Evolutionary conservation across 768 basidiomycete species (phyloP).

Genomic region (Lentinula aciculospora): DNA sequence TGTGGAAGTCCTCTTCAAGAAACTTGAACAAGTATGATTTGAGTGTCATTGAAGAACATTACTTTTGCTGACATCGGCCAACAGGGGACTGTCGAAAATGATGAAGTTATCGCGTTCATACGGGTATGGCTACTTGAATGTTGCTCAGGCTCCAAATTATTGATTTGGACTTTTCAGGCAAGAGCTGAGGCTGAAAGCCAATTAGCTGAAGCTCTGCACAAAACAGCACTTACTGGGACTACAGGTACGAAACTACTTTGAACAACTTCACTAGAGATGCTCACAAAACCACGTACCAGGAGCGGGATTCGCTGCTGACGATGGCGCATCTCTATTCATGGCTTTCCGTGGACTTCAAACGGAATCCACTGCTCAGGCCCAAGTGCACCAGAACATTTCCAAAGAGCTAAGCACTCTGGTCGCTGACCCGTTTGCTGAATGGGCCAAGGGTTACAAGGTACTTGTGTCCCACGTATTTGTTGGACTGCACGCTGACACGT

Average conservation of each 20-base stretch:
- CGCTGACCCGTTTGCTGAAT: constrained; percentile 73
- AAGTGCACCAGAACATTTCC: constrained; percentile 64
- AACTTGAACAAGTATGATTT: constrained; percentile 67
- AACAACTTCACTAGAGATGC: constrained; percentile 7
- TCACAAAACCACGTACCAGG: constrained; percentile 24
- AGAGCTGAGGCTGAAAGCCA: constrained; percentile 67
- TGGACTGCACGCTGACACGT: neutral
- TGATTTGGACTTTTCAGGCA: constrained; percentile 38
- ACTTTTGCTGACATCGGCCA: constrained; percentile 11
- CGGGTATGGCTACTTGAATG: constrained; percentile 43
- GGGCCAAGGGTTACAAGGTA: constrained; percentile 75
- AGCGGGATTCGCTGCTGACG: constrained; percentile 70
- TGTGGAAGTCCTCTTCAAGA: constrained; percentile 68
- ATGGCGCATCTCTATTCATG: constrained; percentile 77
- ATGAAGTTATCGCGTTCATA: constrained; percentile 79
- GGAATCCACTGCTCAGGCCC: constrained; percentile 69
- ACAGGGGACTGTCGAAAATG: constrained; percentile 79
- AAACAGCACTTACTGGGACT: constrained; percentile 42
- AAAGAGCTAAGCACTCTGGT: constrained; percentile 73
- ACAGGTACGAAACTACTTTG: constrained; percentile 29
- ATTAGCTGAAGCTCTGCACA: constrained; percentile 53
- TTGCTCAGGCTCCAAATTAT: neutral
- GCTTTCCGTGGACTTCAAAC: constrained; percentile 76
- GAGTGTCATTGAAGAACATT: constrained; percentile 3
- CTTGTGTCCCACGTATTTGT: constrained; percentile 12